These are phyloP conservation scores for Phytophthora tentaculata DNA, from an alignment of 352 stramenopile species.

Conservation along the genomic window DNA sequence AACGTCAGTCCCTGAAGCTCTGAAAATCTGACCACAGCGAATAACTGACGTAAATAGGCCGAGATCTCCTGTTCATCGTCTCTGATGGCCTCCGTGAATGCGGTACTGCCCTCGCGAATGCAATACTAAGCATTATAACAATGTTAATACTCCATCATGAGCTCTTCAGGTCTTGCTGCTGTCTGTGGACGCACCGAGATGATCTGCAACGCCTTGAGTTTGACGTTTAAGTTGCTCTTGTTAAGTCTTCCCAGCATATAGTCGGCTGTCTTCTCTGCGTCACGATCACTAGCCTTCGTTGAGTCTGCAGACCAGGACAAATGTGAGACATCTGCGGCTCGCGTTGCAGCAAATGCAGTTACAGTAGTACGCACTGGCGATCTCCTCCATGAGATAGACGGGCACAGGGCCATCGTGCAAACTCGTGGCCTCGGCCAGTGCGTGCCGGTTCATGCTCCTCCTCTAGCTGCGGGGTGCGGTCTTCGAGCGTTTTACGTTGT, in stretches of 20 bases:
- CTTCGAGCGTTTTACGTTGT: slow-evolving; percentile 21
- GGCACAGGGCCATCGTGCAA: slow-evolving; percentile 84
- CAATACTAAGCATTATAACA: slow-evolving; percentile 61
- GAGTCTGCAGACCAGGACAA: slow-evolving; percentile 37
- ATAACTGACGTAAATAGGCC: slow-evolving; percentile 71
- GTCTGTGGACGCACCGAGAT: slow-evolving; percentile 59
- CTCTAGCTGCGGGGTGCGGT: not conserved
- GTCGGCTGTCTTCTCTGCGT: slow-evolving; percentile 83
- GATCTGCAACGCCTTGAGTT: slow-evolving; percentile 87
- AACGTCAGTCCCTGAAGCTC: slow-evolving; percentile 1
- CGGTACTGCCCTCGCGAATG: slow-evolving; percentile 68
- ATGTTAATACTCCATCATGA: slow-evolving; percentile 6
- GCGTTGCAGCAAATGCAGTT: not conserved
- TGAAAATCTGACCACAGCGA: not conserved
- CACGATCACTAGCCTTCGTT: slow-evolving; percentile 65
- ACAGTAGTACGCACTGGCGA: slow-evolving; percentile 57
- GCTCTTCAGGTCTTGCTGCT: not conserved
- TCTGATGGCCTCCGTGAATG: slow-evolving; percentile 64
- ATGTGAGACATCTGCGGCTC: not conserved
- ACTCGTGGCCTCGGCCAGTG: slow-evolving; percentile 82
- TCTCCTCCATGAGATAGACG: slow-evolving; percentile 88
- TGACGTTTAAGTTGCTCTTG: slow-evolving; percentile 88
- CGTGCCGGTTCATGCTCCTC: slow-evolving; percentile 76
- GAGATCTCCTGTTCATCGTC: slow-evolving; percentile 77
- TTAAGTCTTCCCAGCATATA: slow-evolving; percentile 75